Conservation (phyloP, 2,329 filamentous ascomycete genomes). For the Aschersonia sp. region DNA sequence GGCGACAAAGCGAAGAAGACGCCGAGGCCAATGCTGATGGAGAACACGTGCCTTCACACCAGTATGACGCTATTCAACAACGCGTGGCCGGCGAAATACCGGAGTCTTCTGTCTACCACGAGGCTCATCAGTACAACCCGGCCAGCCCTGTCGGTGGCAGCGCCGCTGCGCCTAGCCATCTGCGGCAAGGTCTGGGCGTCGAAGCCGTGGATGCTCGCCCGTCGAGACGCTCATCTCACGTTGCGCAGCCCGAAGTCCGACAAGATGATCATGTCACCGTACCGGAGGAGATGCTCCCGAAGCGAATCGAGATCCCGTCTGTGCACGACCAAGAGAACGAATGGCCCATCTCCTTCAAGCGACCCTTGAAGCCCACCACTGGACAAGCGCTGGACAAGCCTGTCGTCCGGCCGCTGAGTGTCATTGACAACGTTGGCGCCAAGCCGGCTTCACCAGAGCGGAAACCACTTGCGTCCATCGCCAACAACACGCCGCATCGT, state of each 20-base stretch:
- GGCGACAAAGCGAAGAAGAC: constrained; percentile 54
- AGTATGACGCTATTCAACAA: constrained; percentile 24
- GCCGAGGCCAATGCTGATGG: constrained; percentile 29
- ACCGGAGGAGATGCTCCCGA: constrained; percentile 6
- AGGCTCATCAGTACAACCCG: constrained; percentile 32
- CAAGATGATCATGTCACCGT: constrained; percentile 8
- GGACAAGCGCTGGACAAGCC: constrained; percentile 41
- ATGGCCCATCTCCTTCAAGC: constrained; percentile 53
- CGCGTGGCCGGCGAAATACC: constrained; percentile 22
- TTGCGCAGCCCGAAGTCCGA: constrained; percentile 8
- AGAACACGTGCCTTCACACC: constrained; percentile 22
- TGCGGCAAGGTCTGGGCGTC: constrained; percentile 23
- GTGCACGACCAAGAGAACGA: constrained; percentile 77
- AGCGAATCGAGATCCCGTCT: constrained; percentile 42
- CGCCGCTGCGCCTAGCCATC: constrained; percentile 25
- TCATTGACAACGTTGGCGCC: constrained; percentile 23
- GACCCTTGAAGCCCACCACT: constrained; percentile 35
- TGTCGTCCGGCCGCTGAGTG: constrained; percentile 32
- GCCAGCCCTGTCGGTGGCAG: constrained; percentile 43
- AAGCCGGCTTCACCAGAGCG: constrained; percentile 36
- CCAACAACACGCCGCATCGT: constrained; percentile 59
- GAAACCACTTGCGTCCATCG: constrained; percentile 38
- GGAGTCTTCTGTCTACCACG: constrained; percentile 29
- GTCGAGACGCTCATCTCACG: constrained; percentile 15
- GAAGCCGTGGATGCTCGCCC: constrained; percentile 18